phyloP scores from a whole-genome alignment of 2,329 filamentous ascomycete species.

The Trichoderma sp. region DNA sequence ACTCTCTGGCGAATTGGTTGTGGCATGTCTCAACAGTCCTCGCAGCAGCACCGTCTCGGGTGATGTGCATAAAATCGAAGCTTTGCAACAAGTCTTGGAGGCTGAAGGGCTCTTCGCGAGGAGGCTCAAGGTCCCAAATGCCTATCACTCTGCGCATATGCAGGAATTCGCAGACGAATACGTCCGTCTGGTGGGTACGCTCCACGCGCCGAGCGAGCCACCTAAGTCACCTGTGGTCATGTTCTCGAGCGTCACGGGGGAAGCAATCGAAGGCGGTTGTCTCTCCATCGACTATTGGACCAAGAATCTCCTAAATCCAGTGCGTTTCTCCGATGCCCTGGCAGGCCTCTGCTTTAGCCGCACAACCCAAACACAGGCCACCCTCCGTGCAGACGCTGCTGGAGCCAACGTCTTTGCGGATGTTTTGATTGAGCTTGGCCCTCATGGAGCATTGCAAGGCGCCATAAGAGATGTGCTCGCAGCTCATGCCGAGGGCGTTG shows the following conservation, averaged over 20 bases:
- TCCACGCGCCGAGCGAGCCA: not conserved
- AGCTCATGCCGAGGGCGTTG: not conserved
- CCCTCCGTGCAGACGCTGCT: not conserved
- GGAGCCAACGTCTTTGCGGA: not conserved
- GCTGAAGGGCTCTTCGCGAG: not conserved
- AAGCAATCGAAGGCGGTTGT: not conserved
- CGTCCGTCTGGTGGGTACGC: not conserved
- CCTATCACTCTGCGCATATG: slow-evolving; percentile 20
- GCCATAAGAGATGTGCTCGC: slow-evolving; percentile 12
- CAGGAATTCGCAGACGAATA: slow-evolving; percentile 4
- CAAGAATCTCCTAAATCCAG: slow-evolving; percentile 30
- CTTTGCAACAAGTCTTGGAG: not conserved
- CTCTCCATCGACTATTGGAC: slow-evolving; percentile 12
- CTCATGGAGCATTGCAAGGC: slow-evolving; percentile 25
- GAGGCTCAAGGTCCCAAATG: slow-evolving; percentile 14
- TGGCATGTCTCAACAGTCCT: slow-evolving; percentile 19
- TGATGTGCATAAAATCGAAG: slow-evolving; percentile 3
- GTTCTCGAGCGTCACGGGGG: slow-evolving; percentile 5
- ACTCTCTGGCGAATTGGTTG: not conserved
- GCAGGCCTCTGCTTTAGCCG: slow-evolving; percentile 4
- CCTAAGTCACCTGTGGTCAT: not conserved
- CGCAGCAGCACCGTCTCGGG: slow-evolving; percentile 4
- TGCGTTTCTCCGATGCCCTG: slow-evolving; percentile 24
- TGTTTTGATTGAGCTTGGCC: slow-evolving; percentile 28
- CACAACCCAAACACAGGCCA: not conserved